A percentile compares a stretch with the other conserved stretches of the same genome.
Evolutionary conservation across 2,329 filamentous ascomycete species (phyloP).

Genomic region (Tolypocladium ovalisporum): DNA sequence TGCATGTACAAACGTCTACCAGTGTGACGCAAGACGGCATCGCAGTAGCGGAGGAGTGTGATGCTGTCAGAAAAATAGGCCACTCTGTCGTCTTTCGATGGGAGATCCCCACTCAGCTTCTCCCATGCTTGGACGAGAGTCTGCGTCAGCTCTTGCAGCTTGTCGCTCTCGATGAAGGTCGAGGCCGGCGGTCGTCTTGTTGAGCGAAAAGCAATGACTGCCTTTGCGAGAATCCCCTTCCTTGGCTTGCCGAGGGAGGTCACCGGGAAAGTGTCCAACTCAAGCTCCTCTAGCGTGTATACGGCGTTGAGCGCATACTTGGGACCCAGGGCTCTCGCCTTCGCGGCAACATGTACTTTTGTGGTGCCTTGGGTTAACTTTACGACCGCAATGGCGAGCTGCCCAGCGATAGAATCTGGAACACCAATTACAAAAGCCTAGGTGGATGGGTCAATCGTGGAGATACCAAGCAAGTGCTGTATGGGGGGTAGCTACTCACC

Average conservation of each 20-base stretch:
- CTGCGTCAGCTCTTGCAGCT: constrained; percentile 5
- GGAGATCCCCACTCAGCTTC: constrained; percentile 16
- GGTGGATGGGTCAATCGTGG: not conserved
- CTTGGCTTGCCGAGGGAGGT: constrained; percentile 34
- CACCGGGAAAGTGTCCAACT: constrained; percentile 23
- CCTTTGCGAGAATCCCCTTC: constrained; percentile 23
- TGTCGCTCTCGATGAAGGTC: not conserved
- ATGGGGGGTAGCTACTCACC: constrained; percentile 4
- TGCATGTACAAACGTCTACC: constrained; percentile 22
- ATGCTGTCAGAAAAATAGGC: constrained; percentile 24
- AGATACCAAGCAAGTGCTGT: not conserved
- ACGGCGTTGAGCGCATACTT: constrained; percentile 28
- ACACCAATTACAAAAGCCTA: constrained; percentile 30
- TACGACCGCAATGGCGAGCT: constrained; percentile 35
- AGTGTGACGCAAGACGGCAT: constrained; percentile 13
- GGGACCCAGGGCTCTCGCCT: constrained; percentile 19
- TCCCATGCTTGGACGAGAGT: constrained; percentile 17
- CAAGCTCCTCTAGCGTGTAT: constrained; percentile 29
- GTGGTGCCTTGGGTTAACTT: constrained; percentile 16
- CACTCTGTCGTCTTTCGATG: constrained; percentile 13
- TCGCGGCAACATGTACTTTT: constrained; percentile 20
- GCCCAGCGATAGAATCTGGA: constrained; percentile 32
- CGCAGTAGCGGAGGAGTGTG: constrained; percentile 25
- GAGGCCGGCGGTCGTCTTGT: not conserved
- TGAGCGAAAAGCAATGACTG: constrained; percentile 8